phyloP scores from a whole-genome alignment of 1,284 basidiomycete species.

The Ceratorhiza oryzae-sativae region DNA sequence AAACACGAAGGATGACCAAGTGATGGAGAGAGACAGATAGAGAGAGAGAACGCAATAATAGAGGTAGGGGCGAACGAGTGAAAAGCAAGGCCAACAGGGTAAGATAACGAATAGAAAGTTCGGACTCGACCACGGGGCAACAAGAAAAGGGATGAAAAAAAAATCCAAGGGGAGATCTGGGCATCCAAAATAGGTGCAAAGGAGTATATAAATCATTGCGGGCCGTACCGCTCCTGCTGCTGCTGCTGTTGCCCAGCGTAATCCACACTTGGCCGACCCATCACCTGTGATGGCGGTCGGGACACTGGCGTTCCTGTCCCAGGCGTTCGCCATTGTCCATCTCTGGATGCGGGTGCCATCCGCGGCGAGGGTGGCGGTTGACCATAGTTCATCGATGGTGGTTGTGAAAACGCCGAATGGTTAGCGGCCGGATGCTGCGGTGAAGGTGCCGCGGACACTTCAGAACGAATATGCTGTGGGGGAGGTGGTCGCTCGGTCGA shows the following conservation, averaged over 20 bases:
- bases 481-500: constrained; percentile 24
- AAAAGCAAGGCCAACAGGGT: constrained; percentile 6
- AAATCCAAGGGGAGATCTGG: neutral
- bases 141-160: constrained; percentile 1
- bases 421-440: constrained; percentile 6
- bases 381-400: neutral
- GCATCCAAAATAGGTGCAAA: neutral
- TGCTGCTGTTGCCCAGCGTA: neutral
- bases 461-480: constrained; percentile 23
- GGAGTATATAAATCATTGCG: constrained; percentile 10
- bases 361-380: constrained; percentile 25
- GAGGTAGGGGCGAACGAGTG: neutral
- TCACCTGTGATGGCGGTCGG: constrained; percentile 28
- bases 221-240: constrained; percentile 21
- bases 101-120: constrained; percentile 14
- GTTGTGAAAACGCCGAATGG: constrained; percentile 22
- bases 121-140: neutral
- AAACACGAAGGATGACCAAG: constrained; percentile 13
- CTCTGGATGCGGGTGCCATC: constrained; percentile 8
- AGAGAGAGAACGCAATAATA: neutral
- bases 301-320: constrained; percentile 3
- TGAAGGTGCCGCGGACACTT: constrained; percentile 10
- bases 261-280: constrained; percentile 24
- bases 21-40: constrained; percentile 11
- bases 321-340: constrained; percentile 4